These are phyloP conservation scores for Solanum peruvianum DNA, from an alignment of 257 asterid species.

Conservation along the genomic window DNA sequence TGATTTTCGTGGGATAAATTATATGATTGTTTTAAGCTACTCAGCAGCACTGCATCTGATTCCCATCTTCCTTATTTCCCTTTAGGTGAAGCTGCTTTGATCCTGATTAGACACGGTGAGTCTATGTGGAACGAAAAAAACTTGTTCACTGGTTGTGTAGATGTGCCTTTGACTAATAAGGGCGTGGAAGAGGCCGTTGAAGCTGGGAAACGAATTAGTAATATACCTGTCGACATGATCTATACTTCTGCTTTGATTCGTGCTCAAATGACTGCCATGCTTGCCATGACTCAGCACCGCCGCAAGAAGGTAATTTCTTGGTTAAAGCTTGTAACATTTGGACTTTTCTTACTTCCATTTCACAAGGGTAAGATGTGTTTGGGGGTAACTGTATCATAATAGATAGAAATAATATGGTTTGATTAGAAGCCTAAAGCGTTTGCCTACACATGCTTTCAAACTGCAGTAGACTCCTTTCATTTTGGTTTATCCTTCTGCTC, in stretches of 20 bases:
- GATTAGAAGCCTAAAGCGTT: background rate
- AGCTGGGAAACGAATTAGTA: constrained; percentile 95
- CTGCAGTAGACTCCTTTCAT: background rate
- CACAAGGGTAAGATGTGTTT: background rate
- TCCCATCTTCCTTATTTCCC: background rate
- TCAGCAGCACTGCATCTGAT: background rate
- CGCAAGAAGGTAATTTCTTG: constrained; percentile 63
- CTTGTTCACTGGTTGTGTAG: constrained; percentile 97
- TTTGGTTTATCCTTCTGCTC: background rate
- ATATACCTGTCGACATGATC: constrained; percentile 84
- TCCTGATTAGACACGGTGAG: constrained; percentile 93
- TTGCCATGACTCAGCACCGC: constrained; percentile 98
- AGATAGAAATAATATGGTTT: background rate
- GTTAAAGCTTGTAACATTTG: background rate
- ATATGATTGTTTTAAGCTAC: background rate
- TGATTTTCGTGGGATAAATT: background rate
- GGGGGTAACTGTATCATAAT: background rate
- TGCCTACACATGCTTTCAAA: background rate
- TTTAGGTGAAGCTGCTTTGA: constrained; percentile 83
- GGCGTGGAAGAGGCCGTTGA: constrained; percentile 95
- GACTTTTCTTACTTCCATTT: background rate
- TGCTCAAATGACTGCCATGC: constrained; percentile 99
- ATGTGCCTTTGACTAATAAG: constrained; percentile 83
- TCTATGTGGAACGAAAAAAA: constrained; percentile 99
- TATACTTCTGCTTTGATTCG: constrained; percentile 87